phyloP scores from a whole-genome alignment of 768 basidiomycete genomes.

The Termitomyces sp. region DNA sequence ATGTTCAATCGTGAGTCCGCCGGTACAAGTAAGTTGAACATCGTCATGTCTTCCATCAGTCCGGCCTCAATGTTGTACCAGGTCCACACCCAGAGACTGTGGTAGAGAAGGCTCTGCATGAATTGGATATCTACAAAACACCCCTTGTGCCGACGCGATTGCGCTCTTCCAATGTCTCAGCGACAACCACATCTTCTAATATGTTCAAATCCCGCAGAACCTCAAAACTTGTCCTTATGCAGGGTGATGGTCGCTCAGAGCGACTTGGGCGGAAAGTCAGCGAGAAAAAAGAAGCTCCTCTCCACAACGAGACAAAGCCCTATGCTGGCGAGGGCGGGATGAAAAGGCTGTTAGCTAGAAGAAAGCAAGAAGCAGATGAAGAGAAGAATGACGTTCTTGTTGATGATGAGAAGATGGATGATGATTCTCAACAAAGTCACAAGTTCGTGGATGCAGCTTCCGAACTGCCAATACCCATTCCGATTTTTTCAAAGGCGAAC shows the following conservation, averaged over 20 bases:
- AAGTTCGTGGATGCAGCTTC: conserved; percentile 11
- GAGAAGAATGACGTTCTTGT: conserved; percentile 20
- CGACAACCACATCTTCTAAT: conserved; percentile 37
- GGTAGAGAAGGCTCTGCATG: conserved; percentile 64
- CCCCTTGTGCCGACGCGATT: conserved; percentile 65
- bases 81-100: conserved; percentile 34
- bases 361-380: conserved; percentile 52
- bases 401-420: conserved; percentile 25
- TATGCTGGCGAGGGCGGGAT: conserved; percentile 77
- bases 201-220: conserved; percentile 54
- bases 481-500: conserved; percentile 22
- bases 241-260: conserved; percentile 46
- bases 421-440: conserved; percentile 10
- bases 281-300: conserved; percentile 32
- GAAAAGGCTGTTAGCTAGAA: conserved; percentile 66
- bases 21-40: conserved; percentile 22
- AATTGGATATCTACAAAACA: conserved; percentile 74
- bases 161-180: conserved; percentile 28
- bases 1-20: conserved; percentile 32
- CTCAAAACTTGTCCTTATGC: conserved; percentile 49
- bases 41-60: neutral
- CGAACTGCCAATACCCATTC: conserved; percentile 15
- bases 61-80: conserved; percentile 2
- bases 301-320: conserved; percentile 58
- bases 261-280: conserved; percentile 36